Percentiles rank a stretch among this genome's conserved stretches.
Evolutionary conservation across 1,284 basidiomycete species (phyloP).

Genomic region (Phenoliferia sp.): DNA sequence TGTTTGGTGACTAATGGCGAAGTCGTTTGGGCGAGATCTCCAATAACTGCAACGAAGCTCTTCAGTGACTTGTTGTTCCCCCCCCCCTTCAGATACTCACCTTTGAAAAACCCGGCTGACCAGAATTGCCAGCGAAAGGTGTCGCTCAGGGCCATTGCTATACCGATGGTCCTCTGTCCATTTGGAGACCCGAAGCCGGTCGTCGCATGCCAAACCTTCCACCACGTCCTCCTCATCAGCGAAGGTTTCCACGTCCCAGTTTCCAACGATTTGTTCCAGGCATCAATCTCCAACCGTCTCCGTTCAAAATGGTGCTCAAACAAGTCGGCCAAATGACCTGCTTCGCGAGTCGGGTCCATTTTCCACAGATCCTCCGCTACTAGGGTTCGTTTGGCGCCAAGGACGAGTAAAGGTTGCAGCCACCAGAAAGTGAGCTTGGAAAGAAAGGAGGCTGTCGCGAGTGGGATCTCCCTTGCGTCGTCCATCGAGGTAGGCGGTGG

Average conservation of each 20-base stretch:
- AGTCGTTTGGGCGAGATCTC: slow-evolving; percentile 53
- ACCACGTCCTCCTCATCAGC: slow-evolving; percentile 17
- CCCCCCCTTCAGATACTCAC: too few relatives aligned
- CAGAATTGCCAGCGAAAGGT: slow-evolving; percentile 73
- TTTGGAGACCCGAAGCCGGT: neutral
- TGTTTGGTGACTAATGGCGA: slow-evolving; percentile 66
- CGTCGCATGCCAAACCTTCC: slow-evolving; percentile 30
- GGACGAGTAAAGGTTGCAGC: slow-evolving; percentile 40
- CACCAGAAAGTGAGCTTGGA: slow-evolving; percentile 48
- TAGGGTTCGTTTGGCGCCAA: slow-evolving; percentile 57
- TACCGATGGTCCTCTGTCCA: neutral
- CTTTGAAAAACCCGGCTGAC: too few relatives aligned
- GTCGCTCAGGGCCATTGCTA: slow-evolving; percentile 58
- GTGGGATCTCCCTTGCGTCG: slow-evolving; percentile 57
- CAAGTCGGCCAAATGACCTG: slow-evolving; percentile 51
- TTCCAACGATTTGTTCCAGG: slow-evolving; percentile 40
- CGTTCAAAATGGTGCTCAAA: slow-evolving; percentile 31
- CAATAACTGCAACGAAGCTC: slow-evolving; percentile 49
- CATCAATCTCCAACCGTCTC: slow-evolving; percentile 35
- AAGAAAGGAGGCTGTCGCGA: slow-evolving; percentile 55
- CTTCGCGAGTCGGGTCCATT: slow-evolving; percentile 54
- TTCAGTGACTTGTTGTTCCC: neutral
- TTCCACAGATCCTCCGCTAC: slow-evolving; percentile 34
- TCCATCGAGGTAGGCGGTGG: slow-evolving; percentile 56
- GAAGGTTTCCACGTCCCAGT: slow-evolving; percentile 31